Base-by-base conservation (phyloP, 306 rosid genomes). In the Boehmeria nivea region DNA sequence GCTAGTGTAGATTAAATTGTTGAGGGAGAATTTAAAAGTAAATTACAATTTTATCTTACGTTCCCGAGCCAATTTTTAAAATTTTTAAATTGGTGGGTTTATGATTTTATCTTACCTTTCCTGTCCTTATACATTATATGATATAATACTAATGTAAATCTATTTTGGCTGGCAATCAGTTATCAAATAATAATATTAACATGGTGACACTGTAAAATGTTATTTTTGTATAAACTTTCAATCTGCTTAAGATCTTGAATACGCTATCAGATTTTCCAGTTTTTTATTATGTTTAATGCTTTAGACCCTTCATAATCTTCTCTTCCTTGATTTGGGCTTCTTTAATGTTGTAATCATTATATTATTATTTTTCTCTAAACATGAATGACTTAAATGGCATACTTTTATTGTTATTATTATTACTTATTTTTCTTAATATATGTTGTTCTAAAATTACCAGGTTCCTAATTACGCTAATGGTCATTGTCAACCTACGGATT, bases 381-480 rank as follows among this genome's bases (percentile, higher is more conserved):
- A n/a, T n/a, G n/a, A n/a, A n/a, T n/a, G n/a, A n/a, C n/a, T n/a
- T n/a, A n/a, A n/a, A n/a, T n/a, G n/a, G n/a, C n/a, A n/a, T n/a
- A n/a, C n/a, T n/a, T n/a, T n/a, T n/a, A n/a, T n/a, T n/a, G n/a
- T n/a, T n/a, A n/a, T n/a, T n/a, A n/a, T n/a, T n/a, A n/a, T n/a
- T n/a, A n/a, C 16, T 10, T 40, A 40, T 40, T 40, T 40, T 40
- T 51, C 59, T 4, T 49, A 8, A 50, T 22, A 27, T 66, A 40
- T 60, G 48, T 72, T 72, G 43, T 62, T 65, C 39, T 71, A 56
- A 61, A 22, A 65, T 53, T 67, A 40, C 53, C 83, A 91, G 99
- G 81, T 63, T 53, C 67, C 70, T 65, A 58, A 61, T 62, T 76
- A 63, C 59, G 52, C 47, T 25, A 53, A 54, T 54, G 63, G 67